Conservation (phyloP, 257 asterid species). For the Ophiorrhiza pumila region DNA sequence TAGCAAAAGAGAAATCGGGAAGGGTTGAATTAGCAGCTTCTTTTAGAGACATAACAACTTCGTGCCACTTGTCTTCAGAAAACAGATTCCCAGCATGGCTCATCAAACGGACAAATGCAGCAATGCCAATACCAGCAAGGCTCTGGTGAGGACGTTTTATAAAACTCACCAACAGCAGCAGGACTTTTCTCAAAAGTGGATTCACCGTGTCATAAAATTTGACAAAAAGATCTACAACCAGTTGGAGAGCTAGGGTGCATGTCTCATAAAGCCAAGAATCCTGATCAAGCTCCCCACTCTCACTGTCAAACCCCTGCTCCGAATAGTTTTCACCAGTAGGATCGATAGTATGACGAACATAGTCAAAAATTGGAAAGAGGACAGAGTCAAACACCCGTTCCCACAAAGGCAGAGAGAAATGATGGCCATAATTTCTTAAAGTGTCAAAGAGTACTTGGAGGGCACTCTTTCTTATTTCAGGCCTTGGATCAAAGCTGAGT, state of each 20-base stretch:
- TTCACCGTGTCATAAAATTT: slow-evolving; percentile 87
- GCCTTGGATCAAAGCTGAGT: slow-evolving; percentile 94
- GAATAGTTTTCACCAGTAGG: slow-evolving; percentile 66
- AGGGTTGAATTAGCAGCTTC: slow-evolving; percentile 73
- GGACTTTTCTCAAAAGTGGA: slow-evolving; percentile 85
- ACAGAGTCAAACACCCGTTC: slow-evolving; percentile 97
- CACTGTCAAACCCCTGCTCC: slow-evolving; percentile 48
- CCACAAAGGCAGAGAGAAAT: slow-evolving; percentile 89
- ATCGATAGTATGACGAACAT: slow-evolving; percentile 84
- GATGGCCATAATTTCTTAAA: slow-evolving; percentile 89
- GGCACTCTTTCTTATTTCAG: slow-evolving; percentile 92
- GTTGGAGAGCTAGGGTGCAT: slow-evolving; percentile 94
- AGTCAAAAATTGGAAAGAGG: slow-evolving; percentile 88
- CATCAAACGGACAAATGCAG: slow-evolving; percentile 99
- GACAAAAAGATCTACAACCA: slow-evolving; percentile 96
- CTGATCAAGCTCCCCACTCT: slow-evolving; percentile 69
- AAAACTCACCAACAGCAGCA: slow-evolving; percentile 76
- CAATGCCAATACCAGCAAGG: slow-evolving; percentile 97
- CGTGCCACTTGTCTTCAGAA: slow-evolving; percentile 90
- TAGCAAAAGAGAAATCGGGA: slow-evolving; percentile 83
- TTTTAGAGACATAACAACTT: slow-evolving; percentile 82
- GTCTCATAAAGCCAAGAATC: slow-evolving; percentile 99
- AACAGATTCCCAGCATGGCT: slow-evolving; percentile 92
- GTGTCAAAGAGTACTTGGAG: slow-evolving; percentile 92
- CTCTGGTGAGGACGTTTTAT: slow-evolving; percentile 97